phyloP scores from a whole-genome alignment of 441 rosid genomes.

The Dalechampia spathulata region DNA sequence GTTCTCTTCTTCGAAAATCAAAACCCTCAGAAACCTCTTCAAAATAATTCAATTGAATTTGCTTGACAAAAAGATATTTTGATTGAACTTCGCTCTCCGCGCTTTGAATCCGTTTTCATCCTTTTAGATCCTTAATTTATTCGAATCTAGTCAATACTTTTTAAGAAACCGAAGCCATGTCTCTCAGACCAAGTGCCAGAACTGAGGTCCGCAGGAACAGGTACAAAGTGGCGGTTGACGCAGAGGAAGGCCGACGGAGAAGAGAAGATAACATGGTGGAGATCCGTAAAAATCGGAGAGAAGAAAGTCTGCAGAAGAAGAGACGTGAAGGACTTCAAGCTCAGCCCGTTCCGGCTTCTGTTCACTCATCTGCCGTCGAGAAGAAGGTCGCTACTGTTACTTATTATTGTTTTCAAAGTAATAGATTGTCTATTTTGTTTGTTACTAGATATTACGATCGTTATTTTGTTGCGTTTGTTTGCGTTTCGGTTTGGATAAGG shows the following conservation, averaged over 20 bases:
- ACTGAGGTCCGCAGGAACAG: conserved; percentile 69
- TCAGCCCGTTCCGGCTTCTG: conserved; percentile 37
- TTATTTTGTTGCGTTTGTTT: too few species aligned
- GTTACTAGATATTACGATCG: too few species aligned
- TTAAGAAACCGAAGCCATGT: conserved; percentile 35
- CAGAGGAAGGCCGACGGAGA: conserved; percentile 84
- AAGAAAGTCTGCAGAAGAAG: conserved; percentile 82
- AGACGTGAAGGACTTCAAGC: conserved; percentile 73
- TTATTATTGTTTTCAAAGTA: not conserved
- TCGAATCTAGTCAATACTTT: too few species aligned
- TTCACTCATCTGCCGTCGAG: conserved; percentile 43
- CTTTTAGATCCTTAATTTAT: not conserved
- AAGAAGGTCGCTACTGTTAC: conserved; percentile 44
- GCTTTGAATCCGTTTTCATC: not conserved
- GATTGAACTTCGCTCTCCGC: too few species aligned
- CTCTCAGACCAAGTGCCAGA: conserved; percentile 74
- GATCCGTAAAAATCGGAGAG: conserved; percentile 85
- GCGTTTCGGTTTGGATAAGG: too few species aligned
- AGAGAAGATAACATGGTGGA: conserved; percentile 94
- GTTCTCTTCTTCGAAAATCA: not conserved
- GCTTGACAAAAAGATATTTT: too few species aligned
- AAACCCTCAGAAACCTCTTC: conserved; percentile 4
- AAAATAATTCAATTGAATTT: too few species aligned
- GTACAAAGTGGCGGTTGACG: conserved; percentile 89
- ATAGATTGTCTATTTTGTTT: too few species aligned